Base-by-base conservation (phyloP, 805 yeast genomes). In the Pichia scutulata region DNA sequence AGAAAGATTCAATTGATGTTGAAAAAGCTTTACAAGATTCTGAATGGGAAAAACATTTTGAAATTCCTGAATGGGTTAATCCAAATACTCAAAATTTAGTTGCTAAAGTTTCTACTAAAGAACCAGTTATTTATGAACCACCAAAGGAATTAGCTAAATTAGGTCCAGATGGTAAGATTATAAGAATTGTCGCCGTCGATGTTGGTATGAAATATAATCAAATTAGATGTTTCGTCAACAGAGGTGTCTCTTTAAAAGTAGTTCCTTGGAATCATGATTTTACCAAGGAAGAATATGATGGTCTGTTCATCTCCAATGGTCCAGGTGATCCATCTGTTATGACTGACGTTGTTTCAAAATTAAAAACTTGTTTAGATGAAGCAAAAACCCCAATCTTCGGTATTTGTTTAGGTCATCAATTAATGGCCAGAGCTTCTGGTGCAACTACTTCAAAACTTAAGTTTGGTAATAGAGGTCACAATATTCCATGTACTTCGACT, bases 391-490 rank as follows among this genome's bases (percentile, higher is more conserved):
- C 99, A 49, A 77, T 93, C 50, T 93, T 93, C 63, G 99, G 99
- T 80, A 93, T 93, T 67, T 93, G 99, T 80, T 76, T 93, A 58
- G 99, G 99, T 70, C 99, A 93, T 72, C 99, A 93, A 76, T 79
- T 93, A 64, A 71, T 93, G 66, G 96, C 98, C 28, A 78, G 95
- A 71, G 96, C 99, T 45, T 73, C 93, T 48, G 99, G 99, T 64
- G 98, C 98, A 53, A 76, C 87, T 30, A 93, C 99, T 44, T 59
- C 81, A 61, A 93, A 93, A 73, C 73, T 93, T 74, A 90, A 90
- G 73, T 93, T 89, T 63, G 99, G 99, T 82, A 93, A 93, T 78
- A 89, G 99, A 78, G 99, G 97, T 64, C 99, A 93, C 73, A 93
- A 93, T 71, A 93, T 93, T 61, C 99, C 99, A 53, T 74, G 86